phyloP scores from a whole-genome alignment of 352 stramenopile genomes.

The Phytophthora tentaculata region DNA sequence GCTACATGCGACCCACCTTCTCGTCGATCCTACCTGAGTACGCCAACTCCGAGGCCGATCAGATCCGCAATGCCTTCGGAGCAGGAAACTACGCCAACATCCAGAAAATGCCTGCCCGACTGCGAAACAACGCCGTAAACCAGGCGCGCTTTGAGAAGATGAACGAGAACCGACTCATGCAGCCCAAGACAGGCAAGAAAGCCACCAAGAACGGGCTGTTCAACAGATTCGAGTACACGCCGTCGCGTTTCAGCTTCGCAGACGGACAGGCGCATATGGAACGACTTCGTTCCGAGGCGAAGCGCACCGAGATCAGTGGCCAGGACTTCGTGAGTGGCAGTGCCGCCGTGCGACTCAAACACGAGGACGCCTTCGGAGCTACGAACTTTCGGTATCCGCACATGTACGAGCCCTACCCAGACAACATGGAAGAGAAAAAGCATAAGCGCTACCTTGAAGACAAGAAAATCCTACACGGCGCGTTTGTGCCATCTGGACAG shows the following conservation, averaged over 20 bases:
- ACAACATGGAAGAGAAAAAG: conserved; percentile 57
- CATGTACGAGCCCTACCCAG: conserved; percentile 70
- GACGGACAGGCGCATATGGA: conserved; percentile 76
- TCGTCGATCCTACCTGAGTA: conserved; percentile 82
- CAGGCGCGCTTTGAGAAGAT: conserved; percentile 76
- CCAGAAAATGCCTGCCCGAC: conserved; percentile 60
- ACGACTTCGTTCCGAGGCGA: conserved; percentile 65
- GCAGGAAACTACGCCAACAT: conserved; percentile 73
- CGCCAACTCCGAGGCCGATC: conserved; percentile 74
- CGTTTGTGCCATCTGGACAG: conserved; percentile 69
- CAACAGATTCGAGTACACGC: conserved; percentile 79
- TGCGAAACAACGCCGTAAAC: conserved; percentile 67
- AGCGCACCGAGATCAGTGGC: conserved; percentile 74
- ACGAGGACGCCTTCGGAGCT: conserved; percentile 77
- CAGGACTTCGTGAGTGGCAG: conserved; percentile 69
- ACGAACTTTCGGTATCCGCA: conserved; percentile 67
- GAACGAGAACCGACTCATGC: conserved; percentile 72
- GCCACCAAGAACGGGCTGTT: conserved; percentile 77
- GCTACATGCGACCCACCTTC: conserved; percentile 88
- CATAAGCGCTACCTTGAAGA: conserved; percentile 68
- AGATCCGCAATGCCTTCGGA: conserved; percentile 79
- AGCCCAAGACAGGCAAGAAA: conserved; percentile 48
- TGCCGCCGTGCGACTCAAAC: conserved; percentile 61
- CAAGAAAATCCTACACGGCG: conserved; percentile 75
- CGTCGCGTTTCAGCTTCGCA: conserved; percentile 68